Conservation (phyloP, 2,329 filamentous ascomycete species). For the Raffaelea ambrosiae region DNA sequence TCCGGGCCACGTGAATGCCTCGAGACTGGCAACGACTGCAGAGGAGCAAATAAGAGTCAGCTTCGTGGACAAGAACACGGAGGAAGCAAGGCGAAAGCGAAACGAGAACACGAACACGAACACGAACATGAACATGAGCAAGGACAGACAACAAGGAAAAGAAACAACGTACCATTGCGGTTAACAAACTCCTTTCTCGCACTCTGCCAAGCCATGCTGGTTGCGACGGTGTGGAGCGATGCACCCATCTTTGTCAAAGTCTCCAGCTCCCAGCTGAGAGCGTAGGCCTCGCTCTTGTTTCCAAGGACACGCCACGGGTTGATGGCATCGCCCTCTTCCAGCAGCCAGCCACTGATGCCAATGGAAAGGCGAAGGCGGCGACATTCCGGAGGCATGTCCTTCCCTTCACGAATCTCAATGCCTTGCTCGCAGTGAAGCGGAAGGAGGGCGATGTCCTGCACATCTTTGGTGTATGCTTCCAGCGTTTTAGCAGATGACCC, state of each 20-base stretch:
- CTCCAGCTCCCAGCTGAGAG: constrained; percentile 74
- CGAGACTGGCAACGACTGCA: constrained; percentile 6
- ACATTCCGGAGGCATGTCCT: constrained; percentile 44
- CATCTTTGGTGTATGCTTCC: constrained; percentile 76
- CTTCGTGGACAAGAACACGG: no score
- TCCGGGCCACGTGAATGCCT: constrained; percentile 41
- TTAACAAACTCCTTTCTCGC: constrained; percentile 46
- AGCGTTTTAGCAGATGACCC: constrained; percentile 74
- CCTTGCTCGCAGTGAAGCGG: constrained; percentile 51
- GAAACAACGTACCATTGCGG: constrained; percentile 33
- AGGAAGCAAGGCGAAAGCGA: neutral
- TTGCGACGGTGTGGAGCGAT: constrained; percentile 68
- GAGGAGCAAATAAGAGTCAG: neutral
- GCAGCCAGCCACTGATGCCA: constrained; percentile 75
- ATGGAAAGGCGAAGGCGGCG: constrained; percentile 74
- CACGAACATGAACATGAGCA: no score
- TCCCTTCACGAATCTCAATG: constrained; percentile 37
- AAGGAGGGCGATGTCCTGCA: constrained; percentile 82
- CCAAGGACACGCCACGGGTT: constrained; percentile 73
- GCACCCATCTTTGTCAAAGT: constrained; percentile 69
- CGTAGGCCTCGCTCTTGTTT: constrained; percentile 67
- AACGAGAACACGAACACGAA: no score
- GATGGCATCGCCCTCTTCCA: constrained; percentile 60
- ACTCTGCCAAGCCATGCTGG: constrained; percentile 69
- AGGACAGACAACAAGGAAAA: neutral